Percentiles rank a stretch among this genome's conserved stretches.
Evolutionary conservation across 768 basidiomycete genomes (phyloP).

Genomic region (Auricularia auricula-judae): DNA sequence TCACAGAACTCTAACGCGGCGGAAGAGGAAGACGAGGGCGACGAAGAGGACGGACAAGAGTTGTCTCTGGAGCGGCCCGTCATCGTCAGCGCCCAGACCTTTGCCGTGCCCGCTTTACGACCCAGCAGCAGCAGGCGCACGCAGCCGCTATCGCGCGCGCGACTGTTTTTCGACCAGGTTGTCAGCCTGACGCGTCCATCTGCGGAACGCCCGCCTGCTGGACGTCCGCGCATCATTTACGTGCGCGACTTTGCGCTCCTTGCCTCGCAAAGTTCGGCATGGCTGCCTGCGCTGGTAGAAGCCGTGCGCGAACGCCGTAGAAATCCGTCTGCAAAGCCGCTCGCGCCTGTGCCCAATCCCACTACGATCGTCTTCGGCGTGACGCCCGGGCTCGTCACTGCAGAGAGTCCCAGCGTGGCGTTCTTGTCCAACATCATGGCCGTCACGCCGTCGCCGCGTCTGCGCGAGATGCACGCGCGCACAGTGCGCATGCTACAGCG

Average conservation of each 20-base stretch:
- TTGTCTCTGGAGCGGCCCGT: constrained; percentile 5
- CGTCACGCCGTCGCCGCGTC: background rate
- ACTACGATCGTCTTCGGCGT: constrained; percentile 84
- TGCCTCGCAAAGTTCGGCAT: constrained; percentile 54
- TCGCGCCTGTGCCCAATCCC: constrained; percentile 53
- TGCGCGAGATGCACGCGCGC: background rate
- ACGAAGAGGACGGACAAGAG: constrained; percentile 27
- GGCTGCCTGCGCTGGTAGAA: constrained; percentile 73
- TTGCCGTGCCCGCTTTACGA: constrained; percentile 12
- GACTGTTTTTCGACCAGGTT: constrained; percentile 61
- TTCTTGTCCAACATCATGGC: background rate
- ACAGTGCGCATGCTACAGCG: background rate
- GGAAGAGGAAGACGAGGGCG: constrained; percentile 36
- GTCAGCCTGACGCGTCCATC: constrained; percentile 41
- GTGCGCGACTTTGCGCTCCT: constrained; percentile 74
- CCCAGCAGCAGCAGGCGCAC: constrained; percentile 19
- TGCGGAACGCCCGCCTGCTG: constrained; percentile 14
- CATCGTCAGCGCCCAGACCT: background rate
- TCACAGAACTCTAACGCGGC: constrained; percentile 9
- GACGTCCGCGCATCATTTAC: constrained; percentile 65
- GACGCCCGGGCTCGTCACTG: constrained; percentile 39
- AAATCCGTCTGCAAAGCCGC: constrained; percentile 47
- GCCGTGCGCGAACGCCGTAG: constrained; percentile 70
- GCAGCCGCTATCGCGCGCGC: constrained; percentile 26
- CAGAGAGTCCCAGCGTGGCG: background rate